A percentile compares a stretch with the other conserved stretches of the same genome.
Conservation (phyloP, 1,284 basidiomycete species). For the Rhizoctonia solani region DNA sequence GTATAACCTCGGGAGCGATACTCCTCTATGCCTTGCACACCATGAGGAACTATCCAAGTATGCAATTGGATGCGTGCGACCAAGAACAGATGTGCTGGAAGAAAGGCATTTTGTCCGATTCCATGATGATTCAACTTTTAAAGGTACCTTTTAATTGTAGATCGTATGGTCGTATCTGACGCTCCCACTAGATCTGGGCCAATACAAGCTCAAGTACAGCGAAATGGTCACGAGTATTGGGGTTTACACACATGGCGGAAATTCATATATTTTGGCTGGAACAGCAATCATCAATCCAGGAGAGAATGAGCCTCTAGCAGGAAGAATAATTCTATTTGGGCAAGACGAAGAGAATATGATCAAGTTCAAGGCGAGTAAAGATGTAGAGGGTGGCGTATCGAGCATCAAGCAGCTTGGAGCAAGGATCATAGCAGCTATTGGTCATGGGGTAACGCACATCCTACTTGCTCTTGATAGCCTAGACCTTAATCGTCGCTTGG, state of each 20-base stretch:
- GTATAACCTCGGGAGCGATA: constrained; percentile 70
- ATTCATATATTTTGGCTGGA: not conserved
- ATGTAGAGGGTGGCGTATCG: constrained; percentile 44
- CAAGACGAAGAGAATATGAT: constrained; percentile 39
- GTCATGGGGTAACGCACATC: constrained; percentile 64
- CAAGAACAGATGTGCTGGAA: constrained; percentile 57
- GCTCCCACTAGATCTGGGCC: not conserved
- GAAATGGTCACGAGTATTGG: constrained; percentile 2
- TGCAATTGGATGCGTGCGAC: constrained; percentile 63
- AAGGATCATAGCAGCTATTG: constrained; percentile 68
- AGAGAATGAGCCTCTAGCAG: constrained; percentile 43
- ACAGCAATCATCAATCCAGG: constrained; percentile 37
- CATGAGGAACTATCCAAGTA: constrained; percentile 59
- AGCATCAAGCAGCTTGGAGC: constrained; percentile 45
- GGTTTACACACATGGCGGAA: not conserved
- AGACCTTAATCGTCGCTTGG: not conserved
- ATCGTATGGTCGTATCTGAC: constrained; percentile 38
- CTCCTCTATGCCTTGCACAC: constrained; percentile 66
- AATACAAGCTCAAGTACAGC: not conserved
- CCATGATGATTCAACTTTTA: constrained; percentile 67
- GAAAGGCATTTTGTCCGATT: constrained; percentile 54
- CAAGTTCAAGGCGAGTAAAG: constrained; percentile 37
- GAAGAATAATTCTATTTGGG: constrained; percentile 44
- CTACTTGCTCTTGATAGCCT: not conserved
- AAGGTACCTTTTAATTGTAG: constrained; percentile 57